Evolutionary conservation across 2,329 filamentous ascomycete species (phyloP).

Genomic region (Capronia americana): DNA sequence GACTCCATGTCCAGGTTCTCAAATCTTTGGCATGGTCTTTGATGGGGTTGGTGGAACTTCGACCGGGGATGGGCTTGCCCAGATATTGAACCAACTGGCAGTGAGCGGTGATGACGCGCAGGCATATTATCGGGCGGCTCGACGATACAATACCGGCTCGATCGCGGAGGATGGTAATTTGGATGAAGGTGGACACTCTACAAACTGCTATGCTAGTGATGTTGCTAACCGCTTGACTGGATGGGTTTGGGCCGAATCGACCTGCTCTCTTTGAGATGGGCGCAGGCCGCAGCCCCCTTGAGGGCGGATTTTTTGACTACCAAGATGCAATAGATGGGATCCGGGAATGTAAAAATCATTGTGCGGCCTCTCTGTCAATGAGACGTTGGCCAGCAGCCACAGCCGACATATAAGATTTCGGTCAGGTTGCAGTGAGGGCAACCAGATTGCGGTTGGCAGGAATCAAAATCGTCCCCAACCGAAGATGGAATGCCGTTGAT

Average conservation of each 20-base stretch:
- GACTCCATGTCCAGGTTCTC: slow-evolving; percentile 27
- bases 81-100: slow-evolving; percentile 17
- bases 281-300: not conserved
- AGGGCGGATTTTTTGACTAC: not conserved
- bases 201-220: slow-evolving; percentile 32
- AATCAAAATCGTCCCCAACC: no score
- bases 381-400: not conserved
- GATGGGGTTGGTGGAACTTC: slow-evolving; percentile 35
- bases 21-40: slow-evolving; percentile 36
- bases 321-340: not conserved
- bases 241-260: slow-evolving; percentile 22
- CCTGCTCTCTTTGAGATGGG: slow-evolving; percentile 2
- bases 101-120: slow-evolving; percentile 14
- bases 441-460: not conserved
- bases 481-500: not conserved
- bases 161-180: slow-evolving; percentile 27
- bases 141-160: slow-evolving; percentile 36
- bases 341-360: not conserved
- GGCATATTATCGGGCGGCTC: slow-evolving; percentile 32
- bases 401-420: not conserved
- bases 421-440: not conserved
- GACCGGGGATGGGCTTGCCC: slow-evolving; percentile 29
- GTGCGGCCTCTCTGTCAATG: not conserved
- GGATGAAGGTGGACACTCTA: slow-evolving; percentile 29
- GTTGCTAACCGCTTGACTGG: slow-evolving; percentile 36